Percentiles rank a stretch among this genome's conserved stretches.
Conservation (phyloP, 345 rosid genomes). For the Draba incana region DNA sequence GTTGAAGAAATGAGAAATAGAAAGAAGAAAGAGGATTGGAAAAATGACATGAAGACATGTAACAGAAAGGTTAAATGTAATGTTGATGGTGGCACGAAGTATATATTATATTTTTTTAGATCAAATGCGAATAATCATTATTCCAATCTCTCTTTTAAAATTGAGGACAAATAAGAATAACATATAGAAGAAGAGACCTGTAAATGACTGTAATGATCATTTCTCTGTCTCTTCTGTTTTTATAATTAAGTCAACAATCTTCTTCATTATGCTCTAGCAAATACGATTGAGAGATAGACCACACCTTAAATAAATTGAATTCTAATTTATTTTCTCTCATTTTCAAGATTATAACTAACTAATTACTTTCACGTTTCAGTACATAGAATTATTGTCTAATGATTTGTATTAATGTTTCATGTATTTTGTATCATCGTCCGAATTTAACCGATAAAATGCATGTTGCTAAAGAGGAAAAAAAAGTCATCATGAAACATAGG, state of each 20-base stretch:
- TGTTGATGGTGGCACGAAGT: constrained; percentile 47
- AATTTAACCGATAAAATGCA: no score
- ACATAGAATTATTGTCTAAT: no score
- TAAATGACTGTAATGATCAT: constrained; percentile 4
- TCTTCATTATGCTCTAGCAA: constrained; percentile 1
- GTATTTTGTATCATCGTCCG: no score
- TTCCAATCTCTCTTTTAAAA: constrained; percentile 19
- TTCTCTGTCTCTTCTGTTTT: constrained; percentile 7
- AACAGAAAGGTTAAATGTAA: constrained; percentile 10
- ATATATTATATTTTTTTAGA: background rate
- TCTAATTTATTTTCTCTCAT: no score
- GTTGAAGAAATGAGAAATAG: constrained; percentile 16
- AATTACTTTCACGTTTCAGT: no score
- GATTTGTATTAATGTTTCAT: no score
- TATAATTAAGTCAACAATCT: constrained; percentile 20
- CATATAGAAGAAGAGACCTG: constrained; percentile 25
- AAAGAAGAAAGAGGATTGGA: constrained; percentile 6
- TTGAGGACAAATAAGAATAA: constrained; percentile 7
- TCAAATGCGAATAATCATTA: constrained; percentile 27
- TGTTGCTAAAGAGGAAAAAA: no score
- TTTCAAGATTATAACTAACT: no score
- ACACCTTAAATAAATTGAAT: no score
- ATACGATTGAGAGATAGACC: background rate
- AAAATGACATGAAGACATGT: constrained; percentile 35
- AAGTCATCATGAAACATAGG: no score